Base-by-base conservation (phyloP, 371 early-diverging fungal genomes). In the Gilbertella persicaria region DNA sequence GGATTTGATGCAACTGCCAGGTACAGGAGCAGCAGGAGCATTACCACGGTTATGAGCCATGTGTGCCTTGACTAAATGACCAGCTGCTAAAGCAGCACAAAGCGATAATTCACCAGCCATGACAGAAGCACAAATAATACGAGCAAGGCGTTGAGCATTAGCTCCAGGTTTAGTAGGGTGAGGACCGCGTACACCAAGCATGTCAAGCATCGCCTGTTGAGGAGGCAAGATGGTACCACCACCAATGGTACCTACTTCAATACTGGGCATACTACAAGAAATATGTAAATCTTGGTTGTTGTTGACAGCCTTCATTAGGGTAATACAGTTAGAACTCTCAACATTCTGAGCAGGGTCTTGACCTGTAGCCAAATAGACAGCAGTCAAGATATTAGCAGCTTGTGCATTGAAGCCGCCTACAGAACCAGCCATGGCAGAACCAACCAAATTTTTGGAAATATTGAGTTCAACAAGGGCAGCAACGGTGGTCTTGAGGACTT, bases 321-420 rank as follows among this genome's bases (percentile, higher is more conserved):
- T 94, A 40, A 97, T 93, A 75, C 98, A 98, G 58, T 91, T 90
- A 13, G 93, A 92, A 33, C 89, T 88, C 69, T 97, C 98, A 26
- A 98, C 94, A 60, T 95, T 95, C 62, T 98, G 98, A 3, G 96
- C 98, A 1, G 97, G 96, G 63, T 98, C 98, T 71, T 98, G 98
- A 26, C 98, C 98, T 17, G 96, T 91, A 1, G 98, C 98, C 14
- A 98, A 49, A 64, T 85, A 98, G 5, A 97, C 78, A n/a, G 96
- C 96, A 0, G 97, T 95, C 55, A 98, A 68, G 48, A 93, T 94
- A 59, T 97, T 98, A 58, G 96, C 93, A 3, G 97, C 96, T 57
- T 97, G 97, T 5, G 96, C 96, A 69, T 96, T 97, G 80, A 95
- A 96, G 0, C 97, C 97, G 50, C 98, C 97, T 21, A 96, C 72